These are phyloP conservation scores for Albugo candida DNA, from an alignment of 352 stramenopile species.

Conservation along the genomic window DNA sequence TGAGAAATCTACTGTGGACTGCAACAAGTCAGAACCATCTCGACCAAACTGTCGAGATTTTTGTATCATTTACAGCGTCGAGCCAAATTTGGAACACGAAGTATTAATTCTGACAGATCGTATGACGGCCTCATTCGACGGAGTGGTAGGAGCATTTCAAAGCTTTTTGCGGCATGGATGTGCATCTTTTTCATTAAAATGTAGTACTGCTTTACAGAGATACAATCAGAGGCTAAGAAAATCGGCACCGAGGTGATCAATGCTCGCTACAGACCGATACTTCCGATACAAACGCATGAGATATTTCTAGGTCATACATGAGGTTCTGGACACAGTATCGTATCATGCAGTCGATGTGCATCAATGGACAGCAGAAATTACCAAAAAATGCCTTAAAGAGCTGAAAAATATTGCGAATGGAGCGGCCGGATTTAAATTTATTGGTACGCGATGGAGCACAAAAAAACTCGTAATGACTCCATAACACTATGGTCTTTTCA, in stretches of 20 bases:
- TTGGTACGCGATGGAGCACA: constrained; percentile 18
- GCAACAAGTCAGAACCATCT: too few relatives aligned
- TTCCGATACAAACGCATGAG: too few relatives aligned
- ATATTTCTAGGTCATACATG: constrained; percentile 34
- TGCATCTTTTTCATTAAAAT: not conserved
- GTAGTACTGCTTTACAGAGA: constrained; percentile 68
- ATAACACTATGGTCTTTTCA: constrained; percentile 8
- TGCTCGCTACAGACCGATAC: too few relatives aligned
- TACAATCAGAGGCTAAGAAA: constrained; percentile 78
- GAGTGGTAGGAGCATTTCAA: too few relatives aligned
- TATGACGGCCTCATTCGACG: too few relatives aligned
- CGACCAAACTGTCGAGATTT: too few relatives aligned
- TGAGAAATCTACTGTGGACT: too few relatives aligned
- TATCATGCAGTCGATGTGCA: constrained; percentile 73
- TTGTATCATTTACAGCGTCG: too few relatives aligned
- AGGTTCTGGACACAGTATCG: constrained; percentile 30
- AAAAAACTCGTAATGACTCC: too few relatives aligned
- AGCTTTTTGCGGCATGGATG: too few relatives aligned
- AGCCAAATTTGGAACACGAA: too few relatives aligned
- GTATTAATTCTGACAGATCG: too few relatives aligned
- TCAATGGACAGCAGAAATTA: constrained; percentile 59
- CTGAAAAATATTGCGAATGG: constrained; percentile 70
- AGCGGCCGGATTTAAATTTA: constrained; percentile 78
- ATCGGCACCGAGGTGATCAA: constrained; percentile 47
- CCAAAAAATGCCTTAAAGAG: constrained; percentile 55